phyloP scores from a whole-genome alignment of 2,329 filamentous ascomycete genomes.

The Neonectria magnoliae region DNA sequence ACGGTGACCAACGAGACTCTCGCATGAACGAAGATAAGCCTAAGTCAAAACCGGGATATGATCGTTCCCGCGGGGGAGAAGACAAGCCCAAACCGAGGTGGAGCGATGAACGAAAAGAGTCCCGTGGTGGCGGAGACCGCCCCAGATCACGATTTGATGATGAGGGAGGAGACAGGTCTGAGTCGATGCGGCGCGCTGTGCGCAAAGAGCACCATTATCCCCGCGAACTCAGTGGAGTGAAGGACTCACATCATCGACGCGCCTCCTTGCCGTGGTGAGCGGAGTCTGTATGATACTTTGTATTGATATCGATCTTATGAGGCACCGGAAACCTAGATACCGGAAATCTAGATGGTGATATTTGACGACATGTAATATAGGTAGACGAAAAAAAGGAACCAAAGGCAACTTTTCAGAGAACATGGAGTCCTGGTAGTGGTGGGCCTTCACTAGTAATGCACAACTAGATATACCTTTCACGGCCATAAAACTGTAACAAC shows the following conservation, averaged over 20 bases:
- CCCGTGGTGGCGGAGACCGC: not conserved
- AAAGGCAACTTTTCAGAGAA: not conserved
- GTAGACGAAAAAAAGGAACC: slow-evolving; percentile 4
- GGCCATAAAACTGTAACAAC: slow-evolving; percentile 1
- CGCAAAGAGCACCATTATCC: not conserved
- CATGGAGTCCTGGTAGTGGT: not conserved
- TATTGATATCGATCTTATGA: not conserved
- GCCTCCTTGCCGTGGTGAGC: slow-evolving; percentile 6
- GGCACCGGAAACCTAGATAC: not conserved
- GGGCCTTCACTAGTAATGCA: not conserved
- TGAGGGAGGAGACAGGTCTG: not conserved
- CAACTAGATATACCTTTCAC: not conserved
- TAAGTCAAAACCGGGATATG: not conserved
- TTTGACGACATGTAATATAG: slow-evolving; percentile 2
- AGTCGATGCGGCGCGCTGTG: not conserved
- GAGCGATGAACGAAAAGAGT: not conserved
- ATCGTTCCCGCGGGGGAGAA: not conserved
- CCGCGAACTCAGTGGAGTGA: not conserved
- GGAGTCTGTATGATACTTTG: slow-evolving; percentile 6
- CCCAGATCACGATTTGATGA: not conserved
- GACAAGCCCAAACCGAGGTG: not conserved
- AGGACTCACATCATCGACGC: slow-evolving; percentile 2
- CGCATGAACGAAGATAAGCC: not conserved
- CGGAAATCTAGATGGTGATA: not conserved
- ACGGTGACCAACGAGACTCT: not conserved